phyloP scores from a whole-genome alignment of 2,329 filamentous ascomycete genomes.

The Penicillium freii region DNA sequence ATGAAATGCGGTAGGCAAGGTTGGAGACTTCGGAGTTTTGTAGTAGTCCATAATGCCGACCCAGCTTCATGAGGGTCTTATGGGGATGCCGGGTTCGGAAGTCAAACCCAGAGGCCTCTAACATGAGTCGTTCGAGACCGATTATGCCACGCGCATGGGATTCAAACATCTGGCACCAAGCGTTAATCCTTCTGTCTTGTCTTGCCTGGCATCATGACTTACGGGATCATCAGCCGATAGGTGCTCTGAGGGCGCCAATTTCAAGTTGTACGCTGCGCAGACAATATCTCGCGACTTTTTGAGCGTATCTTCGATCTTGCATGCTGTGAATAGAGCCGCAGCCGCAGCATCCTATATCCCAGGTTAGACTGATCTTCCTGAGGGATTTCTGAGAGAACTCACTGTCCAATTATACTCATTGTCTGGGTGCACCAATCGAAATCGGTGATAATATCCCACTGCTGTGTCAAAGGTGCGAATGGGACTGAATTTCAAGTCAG shows the following conservation, averaged over 20 bases:
- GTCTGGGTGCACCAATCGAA: constrained; percentile 80
- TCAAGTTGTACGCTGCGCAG: constrained; percentile 84
- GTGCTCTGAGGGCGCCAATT: constrained; percentile 64
- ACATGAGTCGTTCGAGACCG: constrained; percentile 84
- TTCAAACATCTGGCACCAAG: constrained; percentile 67
- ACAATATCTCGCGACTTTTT: constrained; percentile 95
- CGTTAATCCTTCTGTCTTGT: not conserved
- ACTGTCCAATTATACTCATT: constrained; percentile 74
- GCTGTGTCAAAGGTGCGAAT: constrained; percentile 91
- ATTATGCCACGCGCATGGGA: constrained; percentile 75
- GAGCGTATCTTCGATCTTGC: constrained; percentile 96
- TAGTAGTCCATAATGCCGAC: constrained; percentile 57
- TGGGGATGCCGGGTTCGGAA: constrained; percentile 88
- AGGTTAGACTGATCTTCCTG: constrained; percentile 4
- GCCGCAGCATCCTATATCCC: constrained; percentile 72
- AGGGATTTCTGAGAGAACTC: constrained; percentile 20
- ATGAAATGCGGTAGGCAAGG: constrained; percentile 75
- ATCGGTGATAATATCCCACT: constrained; percentile 89
- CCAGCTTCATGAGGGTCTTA: constrained; percentile 77
- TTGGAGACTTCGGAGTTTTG: constrained; percentile 57
- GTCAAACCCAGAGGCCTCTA: constrained; percentile 91
- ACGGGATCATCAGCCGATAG: constrained; percentile 79
- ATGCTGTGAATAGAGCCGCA: constrained; percentile 84
- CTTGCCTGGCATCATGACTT: constrained; percentile 26
- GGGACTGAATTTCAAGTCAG: constrained; percentile 55